Percentiles rank a stretch among this genome's conserved stretches.
These are phyloP conservation scores for Thielaviopsis euricoi DNA, from an alignment of 2,329 filamentous ascomycete species.

Conservation along the genomic window DNA sequence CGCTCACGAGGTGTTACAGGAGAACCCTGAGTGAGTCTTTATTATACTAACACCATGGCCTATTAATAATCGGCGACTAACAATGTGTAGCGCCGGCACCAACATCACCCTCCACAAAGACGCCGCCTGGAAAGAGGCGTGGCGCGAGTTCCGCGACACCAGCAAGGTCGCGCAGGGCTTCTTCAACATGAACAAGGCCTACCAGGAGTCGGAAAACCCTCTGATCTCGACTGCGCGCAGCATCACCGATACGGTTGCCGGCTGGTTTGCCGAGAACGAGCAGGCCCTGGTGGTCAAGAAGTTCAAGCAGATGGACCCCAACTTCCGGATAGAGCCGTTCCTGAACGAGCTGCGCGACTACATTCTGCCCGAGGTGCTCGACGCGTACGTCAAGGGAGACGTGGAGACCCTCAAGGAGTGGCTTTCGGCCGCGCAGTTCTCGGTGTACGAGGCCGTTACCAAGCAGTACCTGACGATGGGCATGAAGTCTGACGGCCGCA, in stretches of 20 bases:
- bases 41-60: neutral
- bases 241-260: constrained; percentile 81
- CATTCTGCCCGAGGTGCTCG: constrained; percentile 89
- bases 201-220: constrained; percentile 95
- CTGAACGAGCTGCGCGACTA: constrained; percentile 92
- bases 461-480: constrained; percentile 91
- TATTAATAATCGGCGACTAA: neutral
- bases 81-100: constrained; percentile 59
- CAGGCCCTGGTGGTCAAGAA: constrained; percentile 96
- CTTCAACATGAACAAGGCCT: constrained; percentile 71
- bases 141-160: constrained; percentile 84
- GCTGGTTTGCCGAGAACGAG: constrained; percentile 98
- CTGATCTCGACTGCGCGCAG: constrained; percentile 82
- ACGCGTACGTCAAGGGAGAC: constrained; percentile 96
- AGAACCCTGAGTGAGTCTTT: constrained; percentile 67
- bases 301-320: constrained; percentile 88
- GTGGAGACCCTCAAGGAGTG: constrained; percentile 79
- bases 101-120: constrained; percentile 95
- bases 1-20: constrained; percentile 46
- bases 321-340: constrained; percentile 90
- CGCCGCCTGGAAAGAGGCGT: constrained; percentile 94
- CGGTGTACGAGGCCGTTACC: constrained; percentile 89
- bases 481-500: constrained; percentile 84
- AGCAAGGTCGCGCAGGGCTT: constrained; percentile 78
- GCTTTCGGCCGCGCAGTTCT: constrained; percentile 91